Base-by-base conservation (phyloP, 768 basidiomycete genomes). In the Tremella yokohamensis region DNA sequence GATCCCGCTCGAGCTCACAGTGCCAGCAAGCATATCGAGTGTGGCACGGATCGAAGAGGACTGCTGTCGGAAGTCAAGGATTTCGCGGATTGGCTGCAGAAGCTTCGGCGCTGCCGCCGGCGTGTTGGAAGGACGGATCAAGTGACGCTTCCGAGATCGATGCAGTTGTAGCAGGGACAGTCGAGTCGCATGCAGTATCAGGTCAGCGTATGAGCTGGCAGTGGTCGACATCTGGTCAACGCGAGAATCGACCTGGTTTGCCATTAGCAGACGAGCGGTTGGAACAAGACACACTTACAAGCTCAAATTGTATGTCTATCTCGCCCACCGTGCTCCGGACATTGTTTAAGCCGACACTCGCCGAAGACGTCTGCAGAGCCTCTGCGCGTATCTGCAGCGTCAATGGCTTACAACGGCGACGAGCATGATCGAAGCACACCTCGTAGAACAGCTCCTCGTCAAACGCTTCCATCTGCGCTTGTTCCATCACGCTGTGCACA, bases 401-500 rank as follows among this genome's bases (percentile, higher is more conserved):
- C 40, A 53, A 51, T 52, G 54, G n/a, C 11, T 34, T 4, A 11
- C 29, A 11, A 34, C 11, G 29, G 29, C 11, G 29, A 34, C 4
- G 37, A 19, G 15, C 9, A 26, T 15, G 15, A 22, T 0, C 20
- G 19, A 26, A 44, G 22, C 70, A 25, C 18, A 69, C 70, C 61
- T 70, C 69, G 19, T 54, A 57, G 47, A 63, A 70, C 0, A 73
- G 42, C 22, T 73, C 72, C 49, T 73, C 72, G 19, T 73, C 72
- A 40, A 73, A 65, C 2, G 65, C 64, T 39, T 73, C 72, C 26
- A 64, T 49, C 51, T 73, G 72, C 1, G 61, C 72, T 9, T 47
- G 52, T 6, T 63, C 61, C 60, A 73, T 66, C 25, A 52, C n/a
- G 19, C 20, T 52, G 3, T 56, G 47, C 4, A 68, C 50, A 40